phyloP scores from a whole-genome alignment of 1,284 basidiomycete genomes.

The Irpex sp. region DNA sequence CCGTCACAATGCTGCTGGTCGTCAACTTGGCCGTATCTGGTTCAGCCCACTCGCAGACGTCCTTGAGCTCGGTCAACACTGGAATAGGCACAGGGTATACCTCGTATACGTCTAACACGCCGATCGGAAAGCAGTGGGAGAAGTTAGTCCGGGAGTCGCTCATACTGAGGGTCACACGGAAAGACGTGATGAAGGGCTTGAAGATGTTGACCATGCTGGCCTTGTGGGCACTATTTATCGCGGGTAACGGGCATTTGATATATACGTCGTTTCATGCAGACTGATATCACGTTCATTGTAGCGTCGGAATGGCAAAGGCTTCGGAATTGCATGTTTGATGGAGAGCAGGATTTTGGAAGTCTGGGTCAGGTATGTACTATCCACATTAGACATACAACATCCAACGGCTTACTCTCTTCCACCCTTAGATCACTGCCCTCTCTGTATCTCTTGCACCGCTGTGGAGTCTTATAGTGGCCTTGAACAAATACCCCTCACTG shows the following conservation, averaged over 20 bases:
- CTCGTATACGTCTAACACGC: slow-evolving; percentile 5
- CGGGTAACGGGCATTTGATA: slow-evolving; percentile 12
- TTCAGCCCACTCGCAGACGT: slow-evolving; percentile 14
- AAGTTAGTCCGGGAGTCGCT: slow-evolving; percentile 2
- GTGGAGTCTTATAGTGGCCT: slow-evolving; percentile 22
- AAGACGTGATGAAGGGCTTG: background rate
- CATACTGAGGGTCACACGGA: background rate
- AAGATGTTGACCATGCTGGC: background rate
- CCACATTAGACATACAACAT: too few relatives aligned
- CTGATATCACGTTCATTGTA: slow-evolving; percentile 1
- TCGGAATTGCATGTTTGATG: slow-evolving; percentile 20
- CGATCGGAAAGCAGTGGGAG: slow-evolving; percentile 10
- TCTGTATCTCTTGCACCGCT: slow-evolving; percentile 20
- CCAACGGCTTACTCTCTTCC: too few relatives aligned
- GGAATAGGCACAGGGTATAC: background rate
- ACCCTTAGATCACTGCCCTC: slow-evolving; percentile 13
- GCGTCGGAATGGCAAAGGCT: slow-evolving; percentile 22
- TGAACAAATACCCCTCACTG: slow-evolving; percentile 21
- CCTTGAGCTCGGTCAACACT: slow-evolving; percentile 8
- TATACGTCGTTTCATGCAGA: background rate
- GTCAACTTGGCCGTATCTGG: slow-evolving; percentile 22
- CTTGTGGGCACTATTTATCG: slow-evolving; percentile 22
- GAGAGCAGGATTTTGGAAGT: slow-evolving; percentile 22
- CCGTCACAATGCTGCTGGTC: slow-evolving; percentile 20
- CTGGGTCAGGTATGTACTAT: slow-evolving; percentile 23